Evolutionary conservation across 2,329 filamentous ascomycete genomes (phyloP).

Genomic region (Talaromyces sp.): DNA sequence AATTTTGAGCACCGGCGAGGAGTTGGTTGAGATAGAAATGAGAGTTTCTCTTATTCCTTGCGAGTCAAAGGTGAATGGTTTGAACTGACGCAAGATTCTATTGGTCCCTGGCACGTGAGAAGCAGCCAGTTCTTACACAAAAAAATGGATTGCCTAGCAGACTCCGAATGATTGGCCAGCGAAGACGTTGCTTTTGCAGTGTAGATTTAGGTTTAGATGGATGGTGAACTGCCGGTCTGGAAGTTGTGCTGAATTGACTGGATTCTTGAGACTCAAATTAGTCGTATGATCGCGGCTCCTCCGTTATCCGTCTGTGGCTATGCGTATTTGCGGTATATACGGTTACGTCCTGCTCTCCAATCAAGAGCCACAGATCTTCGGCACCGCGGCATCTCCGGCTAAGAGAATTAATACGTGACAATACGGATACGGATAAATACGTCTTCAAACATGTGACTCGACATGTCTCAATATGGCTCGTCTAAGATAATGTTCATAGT

Average conservation of each 20-base stretch:
- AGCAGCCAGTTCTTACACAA: background rate
- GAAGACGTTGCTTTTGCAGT: background rate
- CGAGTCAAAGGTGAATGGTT: background rate
- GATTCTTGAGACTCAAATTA: background rate
- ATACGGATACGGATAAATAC: background rate
- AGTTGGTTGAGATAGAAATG: background rate
- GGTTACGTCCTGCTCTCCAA: background rate
- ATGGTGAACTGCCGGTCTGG: background rate
- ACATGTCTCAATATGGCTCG: background rate
- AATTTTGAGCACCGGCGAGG: background rate
- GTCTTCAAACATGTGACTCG: background rate
- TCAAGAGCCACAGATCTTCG: background rate
- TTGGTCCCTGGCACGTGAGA: background rate
- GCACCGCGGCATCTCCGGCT: background rate
- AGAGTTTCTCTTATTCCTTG: background rate
- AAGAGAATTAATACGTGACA: background rate
- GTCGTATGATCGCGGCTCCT: slow-evolving; percentile 15
- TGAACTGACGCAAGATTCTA: background rate
- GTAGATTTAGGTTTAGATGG: background rate
- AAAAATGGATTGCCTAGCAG: slow-evolving; percentile 7
- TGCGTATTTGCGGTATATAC: background rate
- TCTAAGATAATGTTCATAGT: background rate
- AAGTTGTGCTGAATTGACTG: background rate
- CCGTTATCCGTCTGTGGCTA: slow-evolving; percentile 9
- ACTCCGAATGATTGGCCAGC: background rate